Evolutionary conservation across 805 yeast species (phyloP).

Genomic region (Yarrowia divulgata): DNA sequence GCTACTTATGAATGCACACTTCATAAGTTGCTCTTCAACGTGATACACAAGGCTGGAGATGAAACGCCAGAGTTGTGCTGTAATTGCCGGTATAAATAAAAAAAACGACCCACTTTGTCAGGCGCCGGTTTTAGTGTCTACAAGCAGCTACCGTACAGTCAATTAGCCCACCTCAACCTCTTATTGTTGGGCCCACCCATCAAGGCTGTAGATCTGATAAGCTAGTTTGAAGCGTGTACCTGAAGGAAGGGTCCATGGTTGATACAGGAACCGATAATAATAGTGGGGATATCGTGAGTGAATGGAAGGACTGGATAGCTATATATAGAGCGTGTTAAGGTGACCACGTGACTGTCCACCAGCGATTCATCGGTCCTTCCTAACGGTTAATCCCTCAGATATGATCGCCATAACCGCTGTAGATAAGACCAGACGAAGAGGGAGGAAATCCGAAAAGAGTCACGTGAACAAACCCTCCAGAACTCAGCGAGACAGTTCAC

Average conservation of each 20-base stretch:
- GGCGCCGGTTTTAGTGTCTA: too few relatives aligned
- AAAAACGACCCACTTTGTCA: too few relatives aligned
- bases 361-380: too few relatives aligned
- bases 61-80: too few relatives aligned
- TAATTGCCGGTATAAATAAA: too few relatives aligned
- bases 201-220: slow-evolving; percentile 13
- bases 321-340: too few relatives aligned
- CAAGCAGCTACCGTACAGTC: background rate
- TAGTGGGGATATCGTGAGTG: too few relatives aligned
- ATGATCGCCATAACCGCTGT: slow-evolving; percentile 7
- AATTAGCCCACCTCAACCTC: slow-evolving; percentile 2
- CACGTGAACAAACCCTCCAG: background rate
- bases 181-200: background rate
- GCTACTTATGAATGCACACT: background rate
- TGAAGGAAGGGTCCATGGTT: background rate
- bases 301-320: too few relatives aligned
- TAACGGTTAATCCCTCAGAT: slow-evolving; percentile 8
- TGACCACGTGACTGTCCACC: slow-evolving; percentile 13
- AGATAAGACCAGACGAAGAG: background rate
- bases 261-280: slow-evolving; percentile 4
- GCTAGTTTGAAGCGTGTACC: slow-evolving; percentile 5
- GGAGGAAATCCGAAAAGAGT: background rate
- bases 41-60: too few relatives aligned
- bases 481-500: too few relatives aligned
- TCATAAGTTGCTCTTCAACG: slow-evolving; percentile 1